phyloP scores from a whole-genome alignment of 179 eudicot species.

The Actinidia arguta region DNA sequence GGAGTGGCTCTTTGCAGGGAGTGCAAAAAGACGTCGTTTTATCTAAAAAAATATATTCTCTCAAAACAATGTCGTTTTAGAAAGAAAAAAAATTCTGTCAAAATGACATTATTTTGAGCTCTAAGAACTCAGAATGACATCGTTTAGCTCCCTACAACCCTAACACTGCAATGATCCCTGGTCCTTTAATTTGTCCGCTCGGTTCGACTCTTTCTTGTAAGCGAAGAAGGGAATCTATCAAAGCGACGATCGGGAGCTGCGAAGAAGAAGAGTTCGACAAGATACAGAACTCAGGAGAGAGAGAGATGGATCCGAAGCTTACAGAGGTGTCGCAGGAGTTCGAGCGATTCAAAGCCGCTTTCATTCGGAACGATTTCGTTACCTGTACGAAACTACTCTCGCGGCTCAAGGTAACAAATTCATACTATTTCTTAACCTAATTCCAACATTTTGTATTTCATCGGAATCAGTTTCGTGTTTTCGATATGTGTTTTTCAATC shows the following conservation, averaged over 20 bases:
- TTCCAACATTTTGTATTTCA: neutral
- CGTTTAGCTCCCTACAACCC: too few species aligned
- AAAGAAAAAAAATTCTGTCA: too few species aligned
- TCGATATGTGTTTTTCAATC: too few species aligned
- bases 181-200: too few species aligned
- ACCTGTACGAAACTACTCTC: slow-evolving; percentile 62
- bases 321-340: slow-evolving; percentile 71
- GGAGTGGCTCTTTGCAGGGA: too few species aligned
- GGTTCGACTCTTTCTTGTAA: too few species aligned
- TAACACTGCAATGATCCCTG: too few species aligned
- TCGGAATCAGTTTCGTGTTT: neutral
- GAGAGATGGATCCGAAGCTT: slow-evolving; percentile 70
- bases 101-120: too few species aligned
- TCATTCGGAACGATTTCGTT: slow-evolving; percentile 70
- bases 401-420: slow-evolving; percentile 70
- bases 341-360: slow-evolving; percentile 88
- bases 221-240: slow-evolving; percentile 8
- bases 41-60: too few species aligned
- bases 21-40: too few species aligned
- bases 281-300: slow-evolving; percentile 17
- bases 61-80: too few species aligned
- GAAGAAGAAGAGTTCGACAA: neutral
- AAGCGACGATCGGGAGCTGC: neutral
- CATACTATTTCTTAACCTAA: neutral
- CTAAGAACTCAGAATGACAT: too few species aligned